These are phyloP conservation scores for Russula ochroleuca DNA, from an alignment of 768 basidiomycete genomes.

Conservation along the genomic window DNA sequence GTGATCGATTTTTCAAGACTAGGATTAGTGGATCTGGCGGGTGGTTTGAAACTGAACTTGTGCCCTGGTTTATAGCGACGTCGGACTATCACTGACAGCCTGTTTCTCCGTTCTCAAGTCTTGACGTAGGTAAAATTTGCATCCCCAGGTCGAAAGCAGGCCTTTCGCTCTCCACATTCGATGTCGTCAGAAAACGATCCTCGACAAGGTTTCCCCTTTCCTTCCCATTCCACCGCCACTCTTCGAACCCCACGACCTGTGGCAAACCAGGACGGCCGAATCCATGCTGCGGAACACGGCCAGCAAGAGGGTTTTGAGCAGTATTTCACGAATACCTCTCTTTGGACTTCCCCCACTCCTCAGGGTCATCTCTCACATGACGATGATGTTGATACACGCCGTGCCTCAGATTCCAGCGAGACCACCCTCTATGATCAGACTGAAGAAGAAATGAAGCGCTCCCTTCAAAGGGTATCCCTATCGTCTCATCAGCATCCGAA, in stretches of 20 bases:
- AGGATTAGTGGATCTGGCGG: not conserved
- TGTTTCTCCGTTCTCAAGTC: not conserved
- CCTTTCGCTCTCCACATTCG: constrained; percentile 8
- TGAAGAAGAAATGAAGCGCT: constrained; percentile 16
- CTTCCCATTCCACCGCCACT: not conserved
- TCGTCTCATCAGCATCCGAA: constrained; percentile 22
- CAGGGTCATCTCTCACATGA: not conserved
- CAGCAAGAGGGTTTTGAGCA: not conserved
- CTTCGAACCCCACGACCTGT: not conserved
- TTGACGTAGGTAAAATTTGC: not conserved
- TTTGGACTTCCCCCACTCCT: not conserved
- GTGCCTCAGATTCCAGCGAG: constrained; percentile 19
- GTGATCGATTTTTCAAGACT: no score
- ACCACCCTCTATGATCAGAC: constrained; percentile 14
- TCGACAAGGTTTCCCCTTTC: not conserved
- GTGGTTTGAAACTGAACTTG: constrained; percentile 2
- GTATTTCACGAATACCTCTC: not conserved
- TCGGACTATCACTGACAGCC: not conserved
- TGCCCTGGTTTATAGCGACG: not conserved
- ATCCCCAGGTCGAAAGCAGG: constrained; percentile 18
- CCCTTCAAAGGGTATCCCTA: constrained; percentile 17
- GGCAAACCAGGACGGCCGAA: not conserved
- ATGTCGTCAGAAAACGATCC: not conserved
- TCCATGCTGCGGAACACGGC: not conserved
- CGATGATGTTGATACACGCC: constrained; percentile 8